phyloP scores from a whole-genome alignment of 1,284 basidiomycete genomes.

The Gymnopus androsaceus region DNA sequence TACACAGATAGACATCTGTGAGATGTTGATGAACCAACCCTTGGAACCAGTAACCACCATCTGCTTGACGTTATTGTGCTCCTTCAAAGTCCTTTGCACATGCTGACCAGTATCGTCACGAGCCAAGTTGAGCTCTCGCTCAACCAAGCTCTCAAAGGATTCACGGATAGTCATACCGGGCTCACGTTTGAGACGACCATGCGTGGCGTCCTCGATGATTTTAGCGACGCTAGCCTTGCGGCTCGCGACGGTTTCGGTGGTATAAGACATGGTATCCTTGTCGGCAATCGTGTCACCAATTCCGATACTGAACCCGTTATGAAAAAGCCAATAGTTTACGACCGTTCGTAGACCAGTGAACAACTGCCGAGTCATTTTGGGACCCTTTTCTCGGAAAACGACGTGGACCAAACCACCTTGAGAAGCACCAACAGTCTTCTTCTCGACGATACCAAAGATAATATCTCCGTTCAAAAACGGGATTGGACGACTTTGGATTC shows the following conservation, averaged over 20 bases:
- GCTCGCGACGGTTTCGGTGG: constrained; percentile 81
- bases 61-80: constrained; percentile 99
- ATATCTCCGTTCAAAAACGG: constrained; percentile 98
- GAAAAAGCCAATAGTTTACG: constrained; percentile 98
- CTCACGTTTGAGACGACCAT: constrained; percentile 81
- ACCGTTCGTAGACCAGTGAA: constrained; percentile 95
- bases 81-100: constrained; percentile 94
- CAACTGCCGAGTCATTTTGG: constrained; percentile 87
- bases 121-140: constrained; percentile 91
- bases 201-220: constrained; percentile 78
- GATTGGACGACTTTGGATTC: constrained; percentile 81
- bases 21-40: constrained; percentile 99
- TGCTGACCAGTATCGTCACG: constrained; percentile 95
- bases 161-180: constrained; percentile 99
- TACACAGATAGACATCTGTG: constrained; percentile 99
- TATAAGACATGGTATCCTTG: constrained; percentile 82
- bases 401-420: constrained; percentile 96
- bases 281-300: constrained; percentile 99
- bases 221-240: constrained; percentile 77
- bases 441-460: constrained; percentile 96
- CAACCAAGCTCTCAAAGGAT: constrained; percentile 93
- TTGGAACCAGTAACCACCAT: constrained; percentile 99
- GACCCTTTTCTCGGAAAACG: constrained; percentile 97
- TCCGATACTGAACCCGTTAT: constrained; percentile 98
- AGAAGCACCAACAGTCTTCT: constrained; percentile 96